Percentiles rank a stretch among this genome's conserved stretches.
Evolutionary conservation across 352 stramenopile species (phyloP).

Genomic region (Phytophthora sojae): DNA sequence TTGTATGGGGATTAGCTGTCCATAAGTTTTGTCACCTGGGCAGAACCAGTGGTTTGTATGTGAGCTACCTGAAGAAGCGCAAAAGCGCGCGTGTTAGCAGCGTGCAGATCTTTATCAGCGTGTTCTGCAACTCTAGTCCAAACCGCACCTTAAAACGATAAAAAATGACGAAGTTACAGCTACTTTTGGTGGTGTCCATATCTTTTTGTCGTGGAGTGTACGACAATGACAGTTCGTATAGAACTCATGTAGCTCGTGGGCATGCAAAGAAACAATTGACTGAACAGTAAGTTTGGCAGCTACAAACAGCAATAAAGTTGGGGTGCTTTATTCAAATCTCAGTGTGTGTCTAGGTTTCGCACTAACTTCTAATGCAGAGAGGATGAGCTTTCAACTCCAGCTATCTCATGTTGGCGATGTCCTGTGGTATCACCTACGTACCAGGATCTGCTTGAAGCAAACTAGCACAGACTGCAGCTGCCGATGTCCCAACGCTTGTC

Average conservation of each 20-base stretch:
- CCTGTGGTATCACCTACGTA: conserved; percentile 12
- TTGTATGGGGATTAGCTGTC: no score
- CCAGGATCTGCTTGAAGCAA: conserved; percentile 8
- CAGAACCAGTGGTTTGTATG: no score
- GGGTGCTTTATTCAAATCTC: not conserved
- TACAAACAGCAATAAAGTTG: not conserved
- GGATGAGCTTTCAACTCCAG: not conserved
- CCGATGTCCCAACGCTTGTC: conserved; percentile 1
- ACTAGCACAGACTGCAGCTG: not conserved
- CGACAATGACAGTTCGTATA: not conserved
- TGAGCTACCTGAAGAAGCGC: no score
- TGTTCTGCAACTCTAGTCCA: no score
- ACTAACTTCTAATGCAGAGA: not conserved
- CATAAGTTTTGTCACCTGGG: no score
- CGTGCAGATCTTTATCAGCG: no score
- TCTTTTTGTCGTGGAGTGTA: no score
- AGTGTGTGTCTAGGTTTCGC: not conserved
- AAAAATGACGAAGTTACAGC: no score
- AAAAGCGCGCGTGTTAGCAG: no score
- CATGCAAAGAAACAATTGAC: not conserved
- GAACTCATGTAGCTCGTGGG: not conserved
- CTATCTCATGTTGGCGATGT: conserved; percentile 3
- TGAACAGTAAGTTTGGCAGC: not conserved
- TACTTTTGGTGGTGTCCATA: no score
- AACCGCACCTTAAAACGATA: no score